A percentile compares a stretch with the other conserved stretches of the same genome.
These are phyloP conservation scores for Rhynchospora breviuscula DNA, from an alignment of 176 grass and related monocot genomes.

Conservation along the genomic window DNA sequence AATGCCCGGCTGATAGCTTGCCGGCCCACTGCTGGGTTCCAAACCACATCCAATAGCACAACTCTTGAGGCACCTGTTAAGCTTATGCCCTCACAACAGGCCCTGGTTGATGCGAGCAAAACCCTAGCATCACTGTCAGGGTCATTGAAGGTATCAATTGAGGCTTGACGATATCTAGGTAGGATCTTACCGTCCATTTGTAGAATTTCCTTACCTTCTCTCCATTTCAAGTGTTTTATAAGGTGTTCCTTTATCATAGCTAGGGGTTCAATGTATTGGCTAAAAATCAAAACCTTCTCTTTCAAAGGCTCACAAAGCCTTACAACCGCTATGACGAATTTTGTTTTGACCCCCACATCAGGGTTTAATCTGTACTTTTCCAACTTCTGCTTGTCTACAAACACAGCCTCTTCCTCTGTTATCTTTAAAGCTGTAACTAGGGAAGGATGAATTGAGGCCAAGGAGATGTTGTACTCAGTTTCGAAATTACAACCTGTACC, in stretches of 20 bases:
- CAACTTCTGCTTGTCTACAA: conserved; percentile 52
- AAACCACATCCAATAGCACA: conserved; percentile 88
- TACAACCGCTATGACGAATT: conserved; percentile 81
- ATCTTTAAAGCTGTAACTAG: conserved; percentile 59
- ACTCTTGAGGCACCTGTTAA: conserved; percentile 90
- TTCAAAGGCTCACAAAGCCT: conserved; percentile 52
- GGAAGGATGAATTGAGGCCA: conserved; percentile 82
- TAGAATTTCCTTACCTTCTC: conserved; percentile 75
- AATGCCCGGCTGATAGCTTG: conserved; percentile 88
- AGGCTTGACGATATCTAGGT: conserved; percentile 52
- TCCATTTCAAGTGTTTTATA: conserved; percentile 61
- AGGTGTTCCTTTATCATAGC: conserved; percentile 63
- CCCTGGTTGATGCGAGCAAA: conserved; percentile 87
- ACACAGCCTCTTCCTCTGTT: conserved; percentile 53
- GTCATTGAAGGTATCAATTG: conserved; percentile 86
- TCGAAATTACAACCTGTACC: conserved; percentile 66
- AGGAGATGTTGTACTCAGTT: conserved; percentile 57
- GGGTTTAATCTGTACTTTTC: conserved; percentile 51
- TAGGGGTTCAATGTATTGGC: conserved; percentile 82
- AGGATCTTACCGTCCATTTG: conserved; percentile 75
- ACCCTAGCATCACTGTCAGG: conserved; percentile 58
- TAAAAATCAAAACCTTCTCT: conserved; percentile 92
- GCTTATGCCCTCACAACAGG: conserved; percentile 92
- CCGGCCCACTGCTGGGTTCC: conserved; percentile 79
- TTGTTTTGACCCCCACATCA: conserved; percentile 79